Percentiles rank a stretch among this genome's conserved stretches.
Conservation (phyloP, 306 rosid species). For the Pyrus betulifolia region DNA sequence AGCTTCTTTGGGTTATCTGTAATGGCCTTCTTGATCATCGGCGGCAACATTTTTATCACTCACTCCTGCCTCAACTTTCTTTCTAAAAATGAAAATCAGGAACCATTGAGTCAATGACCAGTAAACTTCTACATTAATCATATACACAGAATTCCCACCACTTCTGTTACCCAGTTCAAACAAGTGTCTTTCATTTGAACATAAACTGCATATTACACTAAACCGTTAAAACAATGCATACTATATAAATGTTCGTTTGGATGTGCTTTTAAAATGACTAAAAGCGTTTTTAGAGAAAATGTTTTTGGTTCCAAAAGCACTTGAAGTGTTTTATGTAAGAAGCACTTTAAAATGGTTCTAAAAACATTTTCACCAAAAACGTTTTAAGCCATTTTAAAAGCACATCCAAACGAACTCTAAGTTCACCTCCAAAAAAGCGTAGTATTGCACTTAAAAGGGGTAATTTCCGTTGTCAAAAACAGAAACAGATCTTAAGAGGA, state of each 20-base stretch:
- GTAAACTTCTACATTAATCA: neutral
- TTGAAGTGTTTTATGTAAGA: too few relatives aligned
- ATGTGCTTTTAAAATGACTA: too few relatives aligned
- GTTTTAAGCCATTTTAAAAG: too few relatives aligned
- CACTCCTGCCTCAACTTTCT: neutral
- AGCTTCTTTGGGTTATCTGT: constrained; percentile 85
- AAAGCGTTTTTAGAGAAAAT: too few relatives aligned
- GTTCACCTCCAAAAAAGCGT: neutral
- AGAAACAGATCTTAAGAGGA: neutral
- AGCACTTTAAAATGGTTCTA: too few relatives aligned
- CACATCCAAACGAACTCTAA: too few relatives aligned
- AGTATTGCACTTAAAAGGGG: neutral
- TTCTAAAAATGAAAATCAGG: constrained; percentile 3
- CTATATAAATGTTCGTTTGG: neutral
- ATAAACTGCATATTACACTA: neutral
- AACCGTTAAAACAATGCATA: neutral
- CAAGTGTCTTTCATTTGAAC: neutral
- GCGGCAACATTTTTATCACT: constrained; percentile 51
- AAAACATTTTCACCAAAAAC: too few relatives aligned
- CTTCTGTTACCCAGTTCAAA: neutral
- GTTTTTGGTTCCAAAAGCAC: too few relatives aligned
- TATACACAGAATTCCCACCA: neutral
- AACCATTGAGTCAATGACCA: neutral
- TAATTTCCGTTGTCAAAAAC: neutral
- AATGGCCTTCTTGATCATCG: constrained; percentile 47